phyloP scores from a whole-genome alignment of 345 rosid species.

The Sonneratia alba region DNA sequence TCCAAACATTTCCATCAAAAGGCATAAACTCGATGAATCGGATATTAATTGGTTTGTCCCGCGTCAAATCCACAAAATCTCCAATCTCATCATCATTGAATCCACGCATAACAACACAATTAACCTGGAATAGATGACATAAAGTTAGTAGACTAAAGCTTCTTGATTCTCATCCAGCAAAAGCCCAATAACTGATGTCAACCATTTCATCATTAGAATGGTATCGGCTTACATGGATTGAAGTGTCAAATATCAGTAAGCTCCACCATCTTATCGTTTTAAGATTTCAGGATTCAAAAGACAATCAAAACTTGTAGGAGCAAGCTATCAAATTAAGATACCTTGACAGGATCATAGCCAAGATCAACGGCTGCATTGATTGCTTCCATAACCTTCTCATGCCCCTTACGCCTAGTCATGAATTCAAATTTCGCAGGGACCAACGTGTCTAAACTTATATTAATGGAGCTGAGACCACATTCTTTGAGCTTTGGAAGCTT shows the following conservation, averaged over 20 bases:
- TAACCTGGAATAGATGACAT: constrained; percentile 37
- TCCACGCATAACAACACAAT: constrained; percentile 93
- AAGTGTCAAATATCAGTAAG: not conserved
- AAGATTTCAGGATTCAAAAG: not conserved
- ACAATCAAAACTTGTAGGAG: not conserved
- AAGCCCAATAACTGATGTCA: not conserved
- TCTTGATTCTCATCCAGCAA: not conserved
- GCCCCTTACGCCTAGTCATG: constrained; percentile 80
- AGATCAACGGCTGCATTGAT: constrained; percentile 66
- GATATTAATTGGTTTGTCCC: constrained; percentile 68
- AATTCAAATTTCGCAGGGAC: constrained; percentile 88
- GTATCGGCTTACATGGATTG: not conserved
- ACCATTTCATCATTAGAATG: not conserved
- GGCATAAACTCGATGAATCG: constrained; percentile 99
- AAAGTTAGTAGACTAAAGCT: not conserved
- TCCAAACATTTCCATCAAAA: constrained; percentile 97
- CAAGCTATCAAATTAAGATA: constrained; percentile 14
- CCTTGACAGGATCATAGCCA: constrained; percentile 88
- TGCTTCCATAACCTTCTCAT: constrained; percentile 65
- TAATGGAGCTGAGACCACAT: constrained; percentile 56
- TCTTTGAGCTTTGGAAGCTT: constrained; percentile 75
- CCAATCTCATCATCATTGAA: constrained; percentile 88
- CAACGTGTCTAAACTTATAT: constrained; percentile 81
- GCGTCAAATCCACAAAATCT: constrained; percentile 84
- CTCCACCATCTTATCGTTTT: not conserved